Evolutionary conservation across 1,284 basidiomycete species (phyloP), one percentile per base, ranked within the genome.

Genomic region (Rhodotorula glutinis): DNA sequence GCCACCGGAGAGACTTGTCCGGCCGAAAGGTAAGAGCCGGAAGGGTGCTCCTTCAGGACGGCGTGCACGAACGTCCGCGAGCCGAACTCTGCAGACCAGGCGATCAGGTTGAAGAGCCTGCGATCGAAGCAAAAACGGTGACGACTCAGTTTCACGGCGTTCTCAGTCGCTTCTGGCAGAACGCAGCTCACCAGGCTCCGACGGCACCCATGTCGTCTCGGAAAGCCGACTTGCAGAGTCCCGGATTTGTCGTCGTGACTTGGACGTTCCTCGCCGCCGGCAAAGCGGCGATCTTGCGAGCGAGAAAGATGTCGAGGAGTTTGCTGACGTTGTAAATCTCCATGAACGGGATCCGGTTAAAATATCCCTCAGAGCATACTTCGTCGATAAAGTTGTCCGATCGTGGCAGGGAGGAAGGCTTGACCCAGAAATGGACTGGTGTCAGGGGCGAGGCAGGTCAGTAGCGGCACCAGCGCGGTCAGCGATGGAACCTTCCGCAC

Each of bases 211-310:
- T 27, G 11, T 53, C 53, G 21, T 59, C 27, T 19, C 63, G 38
- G n/a, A 76, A 62, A 9, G 67, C 63, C 10, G 59, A 62, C 19
- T 59, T 53, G 61, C 70, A 73, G 5, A 75, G 61, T 0, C 75
- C 75, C 13, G 75, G 75, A 53, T 73, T 72, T 9, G 72, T 62
- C 46, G 19, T n/a, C 44, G 70, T 73, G 29, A 75, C 71, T 25
- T 69, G 59, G 16, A 76, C 61, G 9, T 19, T 38, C 9, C 53
- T 52, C 19, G 33, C 44, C 13, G 23, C 21, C 23, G 65, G 51
- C 7, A 71, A 62, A 2, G 56, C 49, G 33, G 64, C 72, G 5
- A 75, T 41, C 52, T 72, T 56, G 38, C 65, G 61, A 0, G 65
- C 61, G 25, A 75, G 51, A 38, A 65, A 66, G 30, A 75, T 46